Percentiles rank a stretch among this genome's conserved stretches.
These are phyloP conservation scores for Candida schatavii DNA, from an alignment of 805 yeast species.

Conservation along the genomic window DNA sequence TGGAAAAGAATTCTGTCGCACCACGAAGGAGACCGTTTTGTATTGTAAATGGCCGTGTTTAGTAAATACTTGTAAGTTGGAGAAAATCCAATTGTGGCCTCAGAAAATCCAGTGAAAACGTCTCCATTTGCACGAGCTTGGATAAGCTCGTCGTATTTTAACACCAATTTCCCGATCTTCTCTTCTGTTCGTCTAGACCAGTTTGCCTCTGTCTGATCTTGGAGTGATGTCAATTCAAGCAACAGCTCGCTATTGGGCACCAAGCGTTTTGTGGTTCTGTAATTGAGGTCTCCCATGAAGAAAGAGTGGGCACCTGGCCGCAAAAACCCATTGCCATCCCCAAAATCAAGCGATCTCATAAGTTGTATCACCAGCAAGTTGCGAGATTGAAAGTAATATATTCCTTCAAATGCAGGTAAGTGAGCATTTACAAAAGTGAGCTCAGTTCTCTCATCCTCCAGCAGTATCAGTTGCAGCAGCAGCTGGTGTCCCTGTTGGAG, in stretches of 20 bases:
- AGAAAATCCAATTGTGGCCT: conserved; percentile 59
- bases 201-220: conserved; percentile 16
- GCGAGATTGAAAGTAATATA: conserved; percentile 42
- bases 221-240: conserved; percentile 21
- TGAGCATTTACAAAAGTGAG: conserved; percentile 71
- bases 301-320: conserved; percentile 59
- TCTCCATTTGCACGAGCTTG: conserved; percentile 38
- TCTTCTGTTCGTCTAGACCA: conserved; percentile 1
- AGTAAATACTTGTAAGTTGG: conserved; percentile 75
- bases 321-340: conserved; percentile 52
- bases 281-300: conserved; percentile 84
- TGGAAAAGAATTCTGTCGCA: conserved; percentile 79
- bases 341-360: conserved; percentile 54
- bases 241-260: conserved; percentile 3
- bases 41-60: conserved; percentile 50
- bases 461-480: not conserved
- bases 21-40: conserved; percentile 78
- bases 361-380: conserved; percentile 50
- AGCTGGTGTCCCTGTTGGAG: conserved; percentile 1
- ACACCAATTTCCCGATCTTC: conserved; percentile 20
- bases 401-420: conserved; percentile 77
- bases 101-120: conserved; percentile 62
- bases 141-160: conserved; percentile 50
- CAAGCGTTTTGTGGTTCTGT: conserved; percentile 47
- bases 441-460: conserved; percentile 19